These are phyloP conservation scores for Calonectria leucothoes DNA, from an alignment of 2,329 filamentous ascomycete genomes.

Conservation along the genomic window DNA sequence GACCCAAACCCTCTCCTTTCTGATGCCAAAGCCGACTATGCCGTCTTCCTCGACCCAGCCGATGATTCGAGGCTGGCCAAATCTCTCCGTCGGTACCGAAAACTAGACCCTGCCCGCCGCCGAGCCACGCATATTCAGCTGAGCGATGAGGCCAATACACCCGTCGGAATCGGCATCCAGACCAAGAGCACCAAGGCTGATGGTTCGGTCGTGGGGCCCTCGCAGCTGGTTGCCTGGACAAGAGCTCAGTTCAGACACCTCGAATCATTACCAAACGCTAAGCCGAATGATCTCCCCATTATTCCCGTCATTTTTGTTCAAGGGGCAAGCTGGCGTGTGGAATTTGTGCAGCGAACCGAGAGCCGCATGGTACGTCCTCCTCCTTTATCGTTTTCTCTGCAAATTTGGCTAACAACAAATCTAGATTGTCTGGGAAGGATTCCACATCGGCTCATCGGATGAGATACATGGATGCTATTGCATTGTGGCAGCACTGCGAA, in stretches of 20 bases:
- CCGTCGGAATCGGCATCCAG: not conserved
- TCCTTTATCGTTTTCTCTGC: not conserved
- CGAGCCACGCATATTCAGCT: not conserved
- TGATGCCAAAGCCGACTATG: not conserved
- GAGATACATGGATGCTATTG: slow-evolving; percentile 9
- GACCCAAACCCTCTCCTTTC: not conserved
- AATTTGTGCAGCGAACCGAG: slow-evolving; percentile 16
- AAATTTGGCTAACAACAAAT: not conserved
- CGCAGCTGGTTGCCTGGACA: not conserved
- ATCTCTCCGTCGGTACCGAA: not conserved
- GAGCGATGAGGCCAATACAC: not conserved
- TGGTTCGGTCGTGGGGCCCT: not conserved
- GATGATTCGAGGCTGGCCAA: not conserved
- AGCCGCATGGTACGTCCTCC: not conserved
- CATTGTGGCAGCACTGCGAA: not conserved
- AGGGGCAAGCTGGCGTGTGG: slow-evolving; percentile 18
- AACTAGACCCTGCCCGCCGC: not conserved
- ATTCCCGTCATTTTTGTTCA: slow-evolving; percentile 19
- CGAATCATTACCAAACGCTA: slow-evolving; percentile 3
- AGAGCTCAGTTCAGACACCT: slow-evolving; percentile 22
- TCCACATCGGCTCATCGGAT: not conserved
- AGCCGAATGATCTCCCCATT: not conserved
- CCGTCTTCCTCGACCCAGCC: not conserved
- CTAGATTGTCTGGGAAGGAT: slow-evolving; percentile 10
- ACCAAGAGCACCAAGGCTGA: not conserved